phyloP scores from a whole-genome alignment of 2,329 filamentous ascomycete genomes.

The Bipolaris victoriae region DNA sequence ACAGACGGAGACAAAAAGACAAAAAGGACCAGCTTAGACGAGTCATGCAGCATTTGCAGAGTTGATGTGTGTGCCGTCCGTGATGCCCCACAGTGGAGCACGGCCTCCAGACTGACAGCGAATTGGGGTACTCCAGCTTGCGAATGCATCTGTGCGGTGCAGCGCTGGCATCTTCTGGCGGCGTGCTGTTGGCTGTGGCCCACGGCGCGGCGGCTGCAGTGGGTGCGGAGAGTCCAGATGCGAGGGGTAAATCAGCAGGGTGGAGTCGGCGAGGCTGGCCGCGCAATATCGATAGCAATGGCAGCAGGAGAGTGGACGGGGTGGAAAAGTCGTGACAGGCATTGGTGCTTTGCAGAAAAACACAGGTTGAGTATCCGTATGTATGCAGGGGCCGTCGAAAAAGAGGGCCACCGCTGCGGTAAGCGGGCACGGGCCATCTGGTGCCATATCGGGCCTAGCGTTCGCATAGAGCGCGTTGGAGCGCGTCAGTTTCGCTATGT shows the following conservation, averaged over 20 bases:
- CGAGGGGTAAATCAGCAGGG: slow-evolving; percentile 1
- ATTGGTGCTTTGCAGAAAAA: slow-evolving; percentile 30
- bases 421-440: slow-evolving; percentile 19
- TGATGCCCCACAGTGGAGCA: slow-evolving; percentile 29
- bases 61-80: slow-evolving; percentile 25
- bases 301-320: slow-evolving; percentile 21
- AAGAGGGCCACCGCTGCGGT: slow-evolving; percentile 7
- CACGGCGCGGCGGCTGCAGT: slow-evolving; percentile 24
- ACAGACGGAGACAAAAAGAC: not conserved
- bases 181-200: slow-evolving; percentile 21
- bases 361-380: not conserved
- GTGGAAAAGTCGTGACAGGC: slow-evolving; percentile 35
- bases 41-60: slow-evolving; percentile 13
- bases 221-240: slow-evolving; percentile 1
- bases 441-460: slow-evolving; percentile 15
- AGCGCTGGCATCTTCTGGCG: slow-evolving; percentile 20
- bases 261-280: slow-evolving; percentile 9
- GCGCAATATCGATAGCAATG: slow-evolving; percentile 12
- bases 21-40: not conserved
- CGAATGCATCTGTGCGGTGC: slow-evolving; percentile 19
- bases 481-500: slow-evolving; percentile 28
- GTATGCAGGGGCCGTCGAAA: slow-evolving; percentile 30
- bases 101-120: slow-evolving; percentile 22
- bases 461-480: slow-evolving; percentile 20
- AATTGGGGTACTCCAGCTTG: slow-evolving; percentile 24